phyloP scores from a whole-genome alignment of 2,329 filamentous ascomycete genomes.

The Hypoxylon sp. region DNA sequence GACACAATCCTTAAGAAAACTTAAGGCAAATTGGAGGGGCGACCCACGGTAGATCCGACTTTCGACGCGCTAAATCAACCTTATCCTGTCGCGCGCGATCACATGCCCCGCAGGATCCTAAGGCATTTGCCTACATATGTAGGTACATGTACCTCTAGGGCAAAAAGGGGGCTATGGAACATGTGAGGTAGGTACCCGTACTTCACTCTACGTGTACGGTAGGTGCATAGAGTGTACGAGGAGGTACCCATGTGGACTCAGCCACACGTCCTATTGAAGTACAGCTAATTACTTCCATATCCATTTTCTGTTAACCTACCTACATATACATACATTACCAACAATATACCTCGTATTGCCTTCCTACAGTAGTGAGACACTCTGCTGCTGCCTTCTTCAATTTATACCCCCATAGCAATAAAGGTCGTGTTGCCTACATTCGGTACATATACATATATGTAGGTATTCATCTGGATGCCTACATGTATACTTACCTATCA shows the following conservation, averaged over 20 bases:
- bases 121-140: constrained; percentile 10
- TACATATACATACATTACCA: not conserved
- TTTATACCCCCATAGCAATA: not conserved
- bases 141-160: not conserved
- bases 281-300: too few relatives aligned
- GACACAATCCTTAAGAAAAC: too few relatives aligned
- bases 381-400: constrained; percentile 12
- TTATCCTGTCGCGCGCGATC: constrained; percentile 31
- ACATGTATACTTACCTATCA: not conserved
- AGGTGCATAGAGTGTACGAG: too few relatives aligned
- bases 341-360: constrained; percentile 7
- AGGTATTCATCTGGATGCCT: too few relatives aligned
- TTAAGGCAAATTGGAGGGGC: not conserved
- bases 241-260: too few relatives aligned
- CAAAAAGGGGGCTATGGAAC: not conserved
- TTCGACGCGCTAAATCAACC: constrained; percentile 16
- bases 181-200: not conserved
- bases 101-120: constrained; percentile 19
- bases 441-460: too few relatives aligned
- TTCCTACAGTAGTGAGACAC: too few relatives aligned
- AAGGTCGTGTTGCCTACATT: not conserved
- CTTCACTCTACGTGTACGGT: too few relatives aligned
- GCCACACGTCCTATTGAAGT: too few relatives aligned
- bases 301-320: not conserved
- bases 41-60: not conserved